These are phyloP conservation scores for Xylariales sp. DNA, from an alignment of 2,329 filamentous ascomycete genomes.

Conservation along the genomic window DNA sequence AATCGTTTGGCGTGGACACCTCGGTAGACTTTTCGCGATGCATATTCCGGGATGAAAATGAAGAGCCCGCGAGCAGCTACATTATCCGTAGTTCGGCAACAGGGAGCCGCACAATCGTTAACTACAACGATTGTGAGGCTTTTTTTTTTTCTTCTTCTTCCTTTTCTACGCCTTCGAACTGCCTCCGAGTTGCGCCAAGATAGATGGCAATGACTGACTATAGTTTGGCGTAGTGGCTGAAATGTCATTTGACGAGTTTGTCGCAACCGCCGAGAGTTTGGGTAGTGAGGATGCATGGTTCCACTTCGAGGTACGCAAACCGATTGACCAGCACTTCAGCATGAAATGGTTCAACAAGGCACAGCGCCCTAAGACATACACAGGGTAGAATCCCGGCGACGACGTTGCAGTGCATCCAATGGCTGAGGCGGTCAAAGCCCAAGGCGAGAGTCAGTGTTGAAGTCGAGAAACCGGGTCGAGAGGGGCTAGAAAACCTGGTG, in stretches of 20 bases:
- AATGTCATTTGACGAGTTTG: slow-evolving; percentile 74
- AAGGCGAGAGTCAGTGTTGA: slow-evolving; percentile 72
- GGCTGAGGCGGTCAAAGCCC: slow-evolving; percentile 61
- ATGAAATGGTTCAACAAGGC: slow-evolving; percentile 28
- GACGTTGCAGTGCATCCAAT: slow-evolving; percentile 67
- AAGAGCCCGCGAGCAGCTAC: slow-evolving; percentile 74
- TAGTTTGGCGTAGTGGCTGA: slow-evolving; percentile 61
- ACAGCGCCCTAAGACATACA: slow-evolving; percentile 39
- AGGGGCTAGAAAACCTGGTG: slow-evolving; percentile 69
- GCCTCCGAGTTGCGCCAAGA: neutral
- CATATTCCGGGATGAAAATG: slow-evolving; percentile 66
- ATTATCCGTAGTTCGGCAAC: slow-evolving; percentile 71
- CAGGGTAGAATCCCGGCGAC: slow-evolving; percentile 74
- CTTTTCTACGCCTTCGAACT: neutral
- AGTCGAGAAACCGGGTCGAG: slow-evolving; percentile 74
- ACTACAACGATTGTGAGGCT: slow-evolving; percentile 64
- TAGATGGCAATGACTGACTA: slow-evolving; percentile 17
- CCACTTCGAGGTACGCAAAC: slow-evolving; percentile 73
- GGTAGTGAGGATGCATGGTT: slow-evolving; percentile 65
- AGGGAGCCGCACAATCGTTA: slow-evolving; percentile 76
- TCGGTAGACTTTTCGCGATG: slow-evolving; percentile 64
- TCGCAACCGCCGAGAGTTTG: slow-evolving; percentile 52
- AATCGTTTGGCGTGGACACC: slow-evolving; percentile 61
- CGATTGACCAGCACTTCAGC: slow-evolving; percentile 40
- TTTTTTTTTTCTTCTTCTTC: neutral